phyloP scores from a whole-genome alignment of 768 basidiomycete genomes.

The Guyanaporus albipodus region DNA sequence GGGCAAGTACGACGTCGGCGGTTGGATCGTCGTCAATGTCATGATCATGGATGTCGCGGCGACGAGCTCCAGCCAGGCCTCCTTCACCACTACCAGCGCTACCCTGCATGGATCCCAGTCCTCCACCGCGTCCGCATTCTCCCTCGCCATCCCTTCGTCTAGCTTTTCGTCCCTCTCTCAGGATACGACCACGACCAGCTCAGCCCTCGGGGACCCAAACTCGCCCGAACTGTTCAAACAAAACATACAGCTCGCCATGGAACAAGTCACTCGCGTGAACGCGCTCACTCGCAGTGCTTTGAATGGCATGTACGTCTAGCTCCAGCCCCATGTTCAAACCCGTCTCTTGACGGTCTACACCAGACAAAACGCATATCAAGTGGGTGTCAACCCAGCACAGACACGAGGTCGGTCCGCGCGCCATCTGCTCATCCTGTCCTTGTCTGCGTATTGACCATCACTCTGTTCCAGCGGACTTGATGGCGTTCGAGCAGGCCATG shows the following conservation, averaged over 20 bases:
- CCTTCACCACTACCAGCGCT: constrained; percentile 1
- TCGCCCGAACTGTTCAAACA: constrained; percentile 62
- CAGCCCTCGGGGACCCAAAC: constrained; percentile 44
- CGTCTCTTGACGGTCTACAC: background rate
- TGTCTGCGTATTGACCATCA: background rate
- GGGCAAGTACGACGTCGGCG: constrained; percentile 55
- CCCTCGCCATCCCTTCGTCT: constrained; percentile 19
- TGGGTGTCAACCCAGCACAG: constrained; percentile 49
- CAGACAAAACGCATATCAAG: constrained; percentile 61
- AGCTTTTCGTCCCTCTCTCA: constrained; percentile 26
- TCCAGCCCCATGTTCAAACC: no score
- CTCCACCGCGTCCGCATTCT: constrained; percentile 12
- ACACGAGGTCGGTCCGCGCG: constrained; percentile 57
- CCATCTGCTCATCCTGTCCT: background rate
- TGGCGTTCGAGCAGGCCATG: constrained; percentile 48
- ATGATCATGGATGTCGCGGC: constrained; percentile 8
- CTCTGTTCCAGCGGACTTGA: constrained; percentile 40
- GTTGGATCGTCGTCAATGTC: constrained; percentile 7
- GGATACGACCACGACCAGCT: constrained; percentile 13
- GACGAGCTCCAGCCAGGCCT: constrained; percentile 10
- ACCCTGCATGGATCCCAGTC: constrained; percentile 12
- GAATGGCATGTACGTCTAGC: constrained; percentile 47
- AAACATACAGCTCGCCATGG: constrained; percentile 46
- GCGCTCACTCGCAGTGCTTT: constrained; percentile 45
- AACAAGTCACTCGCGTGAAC: constrained; percentile 48